A percentile compares a stretch with the other conserved stretches of the same genome.
Conservation (phyloP, 345 rosid genomes). For the Populus tremula region DNA sequence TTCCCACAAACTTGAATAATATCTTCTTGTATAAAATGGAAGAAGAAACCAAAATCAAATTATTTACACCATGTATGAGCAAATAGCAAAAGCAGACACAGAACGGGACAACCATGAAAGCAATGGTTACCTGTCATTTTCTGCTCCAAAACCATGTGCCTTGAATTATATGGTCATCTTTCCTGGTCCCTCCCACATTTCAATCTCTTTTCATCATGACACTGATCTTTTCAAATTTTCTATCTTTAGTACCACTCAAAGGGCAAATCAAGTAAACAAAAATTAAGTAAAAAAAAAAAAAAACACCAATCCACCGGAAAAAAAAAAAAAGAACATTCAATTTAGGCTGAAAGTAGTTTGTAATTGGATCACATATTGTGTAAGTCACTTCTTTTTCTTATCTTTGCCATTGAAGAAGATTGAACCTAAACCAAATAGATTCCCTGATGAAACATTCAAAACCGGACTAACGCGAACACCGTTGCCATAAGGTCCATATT, state of each 20-base stretch:
- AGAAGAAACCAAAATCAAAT: constrained; percentile 5
- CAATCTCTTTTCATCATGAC: constrained; percentile 9
- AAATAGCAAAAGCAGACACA: constrained; percentile 15
- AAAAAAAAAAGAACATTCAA: neutral
- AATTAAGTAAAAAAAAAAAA: neutral
- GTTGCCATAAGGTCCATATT: constrained; percentile 46
- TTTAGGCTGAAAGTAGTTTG: neutral
- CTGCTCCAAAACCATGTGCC: constrained; percentile 33
- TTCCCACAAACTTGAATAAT: neutral
- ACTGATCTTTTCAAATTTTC: neutral
- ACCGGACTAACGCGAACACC: constrained; percentile 61
- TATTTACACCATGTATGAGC: constrained; percentile 11
- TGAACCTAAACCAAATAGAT: constrained; percentile 67
- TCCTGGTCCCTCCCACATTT: constrained; percentile 13
- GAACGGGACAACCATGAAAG: constrained; percentile 49
- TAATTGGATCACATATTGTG: neutral
- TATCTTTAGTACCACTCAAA: neutral
- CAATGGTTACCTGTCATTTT: constrained; percentile 40
- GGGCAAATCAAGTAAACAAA: neutral
- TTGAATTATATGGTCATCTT: constrained; percentile 14
- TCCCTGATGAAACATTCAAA: constrained; percentile 62
- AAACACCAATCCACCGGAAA: neutral
- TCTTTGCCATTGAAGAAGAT: constrained; percentile 63
- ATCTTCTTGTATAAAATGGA: neutral
- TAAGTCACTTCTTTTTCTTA: constrained; percentile 49